Evolutionary conservation across 129 eudicot species (phyloP), one percentile per base, ranked within the genome.

Genomic region (Lonicera japonica): DNA sequence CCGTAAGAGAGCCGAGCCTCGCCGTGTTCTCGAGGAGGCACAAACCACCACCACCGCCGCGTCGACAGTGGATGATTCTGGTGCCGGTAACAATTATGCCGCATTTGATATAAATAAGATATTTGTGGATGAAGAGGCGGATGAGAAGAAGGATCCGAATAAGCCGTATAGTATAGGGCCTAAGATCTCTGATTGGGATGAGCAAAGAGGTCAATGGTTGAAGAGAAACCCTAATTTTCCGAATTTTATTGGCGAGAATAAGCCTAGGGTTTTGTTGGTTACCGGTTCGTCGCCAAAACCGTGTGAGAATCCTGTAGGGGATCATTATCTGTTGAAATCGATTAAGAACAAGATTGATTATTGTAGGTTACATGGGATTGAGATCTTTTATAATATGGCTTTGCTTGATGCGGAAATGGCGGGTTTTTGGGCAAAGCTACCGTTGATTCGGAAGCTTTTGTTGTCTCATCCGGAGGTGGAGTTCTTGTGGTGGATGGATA

Each of bases 401-500:
- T 72, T 89, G 64, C 69, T 89, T 11, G 96, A 89, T 73, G 95
- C 96, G 13, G 96, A 89, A 63, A 89, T 89, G 96, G 77, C 96
- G 1, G 95, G 96, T 10, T 89, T 89, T 75, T 89, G 96, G 96
- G 95, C 96, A 0, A 89, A 89, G 45, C 58, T 89, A 48, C 96
- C 96, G 0, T 80, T 89, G 75, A 75, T 89, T 65, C 54, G 96
- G 64, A 89, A 85, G 80, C 78, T 89, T 25, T 46, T 89, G 69
- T 60, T 89, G 43, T 80, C 90, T 0, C 96, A 89, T 64, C 96
- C 96, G 4, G 96, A 89, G 45, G 80, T 89, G 3, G 96, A 89
- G 83, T 85, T 89, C 46, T 47, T 89, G 22, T 89, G 96, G 96
- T 89, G 96, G 96, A 89, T 89, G 96, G 96, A 89, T 24, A 80